Evolutionary conservation across 2,329 filamentous ascomycete genomes (phyloP).

Genomic region (Capronia americana): DNA sequence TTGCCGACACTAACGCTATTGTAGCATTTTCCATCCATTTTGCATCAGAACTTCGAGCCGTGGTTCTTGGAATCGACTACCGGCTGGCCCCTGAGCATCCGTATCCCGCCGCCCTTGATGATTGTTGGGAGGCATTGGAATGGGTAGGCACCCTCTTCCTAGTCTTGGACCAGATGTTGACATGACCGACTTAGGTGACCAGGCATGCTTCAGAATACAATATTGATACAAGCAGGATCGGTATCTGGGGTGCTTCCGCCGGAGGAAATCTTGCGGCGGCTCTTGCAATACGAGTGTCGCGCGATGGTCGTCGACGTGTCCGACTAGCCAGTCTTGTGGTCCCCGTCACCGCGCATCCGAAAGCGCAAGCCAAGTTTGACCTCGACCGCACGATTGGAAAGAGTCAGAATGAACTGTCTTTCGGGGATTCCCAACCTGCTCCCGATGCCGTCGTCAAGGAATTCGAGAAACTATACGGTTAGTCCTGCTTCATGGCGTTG

Average conservation of each 20-base stretch:
- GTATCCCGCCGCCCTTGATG: constrained; percentile 68
- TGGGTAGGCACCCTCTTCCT: constrained; percentile 40
- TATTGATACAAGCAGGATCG: constrained; percentile 63
- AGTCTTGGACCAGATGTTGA: neutral
- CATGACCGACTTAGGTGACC: constrained; percentile 51
- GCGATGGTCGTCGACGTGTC: constrained; percentile 42
- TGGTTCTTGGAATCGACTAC: constrained; percentile 67
- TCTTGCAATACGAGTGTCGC: constrained; percentile 57
- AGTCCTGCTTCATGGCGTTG: neutral
- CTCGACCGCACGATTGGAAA: neutral
- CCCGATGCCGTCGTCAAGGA: constrained; percentile 17
- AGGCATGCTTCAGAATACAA: constrained; percentile 61
- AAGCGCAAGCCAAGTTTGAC: constrained; percentile 18
- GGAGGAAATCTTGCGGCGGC: constrained; percentile 65
- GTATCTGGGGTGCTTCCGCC: constrained; percentile 66
- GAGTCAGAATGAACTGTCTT: constrained; percentile 12
- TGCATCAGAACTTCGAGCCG: constrained; percentile 49
- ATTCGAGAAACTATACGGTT: constrained; percentile 13
- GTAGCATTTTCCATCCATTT: constrained; percentile 13
- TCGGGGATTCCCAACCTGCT: constrained; percentile 9
- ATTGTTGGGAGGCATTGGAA: constrained; percentile 64
- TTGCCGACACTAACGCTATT: neutral
- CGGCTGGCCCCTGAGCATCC: constrained; percentile 66
- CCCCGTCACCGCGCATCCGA: constrained; percentile 55
- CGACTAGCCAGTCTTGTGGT: constrained; percentile 53